Base-by-base conservation (phyloP, 768 basidiomycete genomes). In the Leccinellum albellum region DNA sequence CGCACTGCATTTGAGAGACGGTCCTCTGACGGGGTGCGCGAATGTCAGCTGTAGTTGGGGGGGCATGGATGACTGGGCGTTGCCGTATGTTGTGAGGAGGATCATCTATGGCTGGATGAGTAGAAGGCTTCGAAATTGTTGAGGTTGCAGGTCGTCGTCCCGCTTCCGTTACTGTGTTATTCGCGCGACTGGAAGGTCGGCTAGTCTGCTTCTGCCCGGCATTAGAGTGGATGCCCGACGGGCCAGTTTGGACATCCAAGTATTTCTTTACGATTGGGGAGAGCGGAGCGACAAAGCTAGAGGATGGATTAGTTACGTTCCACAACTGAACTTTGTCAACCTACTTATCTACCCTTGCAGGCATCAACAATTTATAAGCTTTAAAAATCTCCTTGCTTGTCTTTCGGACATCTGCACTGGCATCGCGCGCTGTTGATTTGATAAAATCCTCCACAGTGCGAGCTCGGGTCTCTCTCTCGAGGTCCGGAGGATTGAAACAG, bases 191-290 rank as follows among this genome's bases (percentile, higher is more conserved):
- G 42, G 66, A 40, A 20, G 67, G 66, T 31, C 67, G 65, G 28
- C 68, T 64, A 7, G 48, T 14, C 45, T 63, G 66, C 48, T 56
- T 67, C 53, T 56, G 68, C 20, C 42, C 56, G 24, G 40, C 44
- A 37, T 42, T 50, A 50, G 23, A 48, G 17, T 53, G 52, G 4
- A 14, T 23, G 2, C 55, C 57, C 2, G 44, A 44, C 17, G 63
- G 46, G 7, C 47, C 55, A 1, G 32, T 13, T 42, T 71, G 74
- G 50, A 82, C 79, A 57, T 86, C 84, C 3, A 93, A 79, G 65
- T 90, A 90, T 71, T 88, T 91, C 64, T 82, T 86, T 37, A 84
- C 84, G 3, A 83, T 86, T 1, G 92, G 91, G 6, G 87, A 85
- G 13, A 94, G 77, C 14, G 89, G 89, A 4, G 76, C 77, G 17